phyloP scores from a whole-genome alignment of 2,329 filamentous ascomycete species.

The Ceratocystis colombiana region DNA sequence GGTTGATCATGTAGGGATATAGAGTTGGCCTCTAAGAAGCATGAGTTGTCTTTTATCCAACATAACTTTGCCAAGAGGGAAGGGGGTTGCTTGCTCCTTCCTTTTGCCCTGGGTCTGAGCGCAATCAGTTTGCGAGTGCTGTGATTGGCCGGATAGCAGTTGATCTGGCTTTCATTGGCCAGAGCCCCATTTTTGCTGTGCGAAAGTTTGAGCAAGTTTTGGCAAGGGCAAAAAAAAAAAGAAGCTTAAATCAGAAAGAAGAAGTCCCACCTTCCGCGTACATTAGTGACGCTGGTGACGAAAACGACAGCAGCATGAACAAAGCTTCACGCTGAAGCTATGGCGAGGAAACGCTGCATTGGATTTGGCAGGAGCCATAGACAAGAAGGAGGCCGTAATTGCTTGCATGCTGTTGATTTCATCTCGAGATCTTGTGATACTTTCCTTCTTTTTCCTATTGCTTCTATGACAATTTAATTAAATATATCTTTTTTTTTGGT shows the following conservation, averaged over 20 bases:
- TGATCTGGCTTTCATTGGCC: constrained; percentile 6
- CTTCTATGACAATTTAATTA: not conserved
- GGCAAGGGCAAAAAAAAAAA: not conserved
- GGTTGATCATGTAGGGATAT: not conserved
- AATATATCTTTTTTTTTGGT: not conserved
- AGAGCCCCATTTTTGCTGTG: constrained; percentile 27
- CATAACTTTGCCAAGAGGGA: not conserved
- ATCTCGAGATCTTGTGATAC: not conserved
- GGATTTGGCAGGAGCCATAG: not conserved
- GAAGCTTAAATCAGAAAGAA: constrained; percentile 8
- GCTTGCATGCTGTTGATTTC: not conserved
- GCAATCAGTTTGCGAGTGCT: not conserved
- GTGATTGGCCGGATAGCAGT: not conserved
- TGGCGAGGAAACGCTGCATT: not conserved
- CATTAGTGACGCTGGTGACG: no score
- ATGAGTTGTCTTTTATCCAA: not conserved
- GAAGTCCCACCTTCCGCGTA: not conserved
- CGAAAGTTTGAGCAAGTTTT: constrained; percentile 44
- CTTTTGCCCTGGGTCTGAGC: not conserved
- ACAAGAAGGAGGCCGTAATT: not conserved
- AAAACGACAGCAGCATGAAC: not conserved
- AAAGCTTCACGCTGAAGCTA: constrained; percentile 8
- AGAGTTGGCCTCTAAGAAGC: not conserved
- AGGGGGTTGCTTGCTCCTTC: not conserved
- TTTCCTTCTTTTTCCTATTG: not conserved